Evolutionary conservation across 2,329 filamentous ascomycete species (phyloP).

Genomic region (Exserohilum turcica): DNA sequence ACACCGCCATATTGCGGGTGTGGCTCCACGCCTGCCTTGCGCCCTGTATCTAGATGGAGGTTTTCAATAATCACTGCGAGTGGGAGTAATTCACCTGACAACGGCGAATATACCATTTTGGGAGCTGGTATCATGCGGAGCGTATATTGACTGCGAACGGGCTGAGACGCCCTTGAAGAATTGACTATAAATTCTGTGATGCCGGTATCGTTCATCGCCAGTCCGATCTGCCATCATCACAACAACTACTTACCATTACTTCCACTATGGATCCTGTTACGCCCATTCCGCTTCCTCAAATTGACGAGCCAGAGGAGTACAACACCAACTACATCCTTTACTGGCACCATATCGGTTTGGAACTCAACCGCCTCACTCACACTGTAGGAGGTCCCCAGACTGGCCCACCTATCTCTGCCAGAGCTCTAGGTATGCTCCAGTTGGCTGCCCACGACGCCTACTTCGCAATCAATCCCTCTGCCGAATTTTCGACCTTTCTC

Average conservation of each 20-base stretch:
- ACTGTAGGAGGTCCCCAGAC: constrained; percentile 16
- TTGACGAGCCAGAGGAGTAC: constrained; percentile 18
- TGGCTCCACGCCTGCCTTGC: constrained; percentile 8
- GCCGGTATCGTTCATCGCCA: neutral
- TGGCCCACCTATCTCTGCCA: constrained; percentile 18
- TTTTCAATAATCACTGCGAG: neutral
- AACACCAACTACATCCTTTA: constrained; percentile 20
- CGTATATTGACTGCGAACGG: neutral
- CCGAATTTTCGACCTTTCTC: constrained; percentile 22
- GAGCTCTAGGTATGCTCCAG: constrained; percentile 29
- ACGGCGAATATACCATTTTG: neutral
- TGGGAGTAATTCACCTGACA: constrained; percentile 2
- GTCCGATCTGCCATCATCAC: neutral
- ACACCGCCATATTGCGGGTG: neutral
- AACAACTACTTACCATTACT: neutral
- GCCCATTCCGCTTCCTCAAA: constrained; percentile 12
- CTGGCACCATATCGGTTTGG: constrained; percentile 19
- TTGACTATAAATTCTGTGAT: neutral
- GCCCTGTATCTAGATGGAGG: neutral
- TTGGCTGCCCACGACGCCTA: constrained; percentile 34
- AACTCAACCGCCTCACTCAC: constrained; percentile 20
- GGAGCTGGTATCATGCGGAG: neutral
- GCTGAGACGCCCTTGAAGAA: neutral
- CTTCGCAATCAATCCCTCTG: constrained; percentile 26
- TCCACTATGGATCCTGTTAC: constrained; percentile 3